Percentiles rank a stretch among this genome's conserved stretches.
These are phyloP conservation scores for Diospyros lotus DNA, from an alignment of 148 eudicot genomes.

Conservation along the genomic window DNA sequence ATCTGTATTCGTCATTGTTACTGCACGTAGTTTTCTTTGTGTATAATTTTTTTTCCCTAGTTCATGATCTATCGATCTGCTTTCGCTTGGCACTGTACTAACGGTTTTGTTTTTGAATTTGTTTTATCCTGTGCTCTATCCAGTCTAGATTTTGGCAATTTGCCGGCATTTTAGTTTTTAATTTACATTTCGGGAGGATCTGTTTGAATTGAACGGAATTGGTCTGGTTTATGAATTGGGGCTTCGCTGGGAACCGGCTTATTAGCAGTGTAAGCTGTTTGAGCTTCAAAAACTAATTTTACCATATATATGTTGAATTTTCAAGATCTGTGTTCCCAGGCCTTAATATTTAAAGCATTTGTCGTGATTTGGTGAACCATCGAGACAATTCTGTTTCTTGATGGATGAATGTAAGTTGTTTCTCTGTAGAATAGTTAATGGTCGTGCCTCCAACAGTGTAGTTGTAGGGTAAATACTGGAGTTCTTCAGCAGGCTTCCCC, in stretches of 20 bases:
- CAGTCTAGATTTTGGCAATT: not conserved
- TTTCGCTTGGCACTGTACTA: not conserved
- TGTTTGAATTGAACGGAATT: no score
- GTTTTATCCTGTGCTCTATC: not conserved
- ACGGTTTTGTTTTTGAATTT: not conserved
- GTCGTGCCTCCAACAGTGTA: no score
- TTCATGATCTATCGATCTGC: slow-evolving; percentile 9
- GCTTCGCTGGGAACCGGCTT: not conserved
- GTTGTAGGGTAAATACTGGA: not conserved
- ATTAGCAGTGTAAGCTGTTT: not conserved
- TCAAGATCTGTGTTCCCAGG: no score
- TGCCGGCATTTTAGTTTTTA: not conserved
- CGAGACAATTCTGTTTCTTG: no score
- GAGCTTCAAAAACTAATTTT: not conserved
- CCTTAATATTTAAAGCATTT: no score
- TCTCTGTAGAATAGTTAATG: no score
- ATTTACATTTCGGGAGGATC: not conserved
- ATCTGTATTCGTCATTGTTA: not conserved
- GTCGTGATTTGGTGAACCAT: no score
- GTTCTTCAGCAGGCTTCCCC: not conserved
- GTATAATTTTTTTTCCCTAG: not conserved
- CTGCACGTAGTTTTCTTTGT: not conserved
- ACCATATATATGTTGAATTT: no score
- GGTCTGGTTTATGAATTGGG: not conserved
- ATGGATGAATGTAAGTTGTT: no score